These are phyloP conservation scores for Pseudogymnoascus sp. DNA, from an alignment of 2,329 filamentous ascomycete genomes.

Conservation along the genomic window DNA sequence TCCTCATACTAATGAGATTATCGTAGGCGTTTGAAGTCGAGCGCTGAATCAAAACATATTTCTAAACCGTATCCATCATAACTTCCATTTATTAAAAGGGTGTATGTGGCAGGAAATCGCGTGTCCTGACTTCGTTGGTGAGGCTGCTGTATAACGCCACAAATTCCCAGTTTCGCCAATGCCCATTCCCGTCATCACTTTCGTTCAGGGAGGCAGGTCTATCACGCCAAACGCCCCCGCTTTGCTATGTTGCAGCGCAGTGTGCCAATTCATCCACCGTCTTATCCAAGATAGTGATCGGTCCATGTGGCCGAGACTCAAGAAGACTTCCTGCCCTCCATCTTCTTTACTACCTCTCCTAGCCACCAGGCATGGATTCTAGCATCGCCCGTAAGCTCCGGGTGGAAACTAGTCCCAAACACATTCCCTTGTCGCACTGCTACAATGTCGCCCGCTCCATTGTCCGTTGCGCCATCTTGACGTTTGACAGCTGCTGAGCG, in stretches of 20 bases:
- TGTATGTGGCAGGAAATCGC: not conserved
- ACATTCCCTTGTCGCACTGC: constrained; percentile 87
- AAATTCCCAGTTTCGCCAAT: not conserved
- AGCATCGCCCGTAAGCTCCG: constrained; percentile 80
- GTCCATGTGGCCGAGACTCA: not conserved
- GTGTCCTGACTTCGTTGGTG: not conserved
- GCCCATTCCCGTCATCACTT: not conserved
- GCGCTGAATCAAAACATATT: constrained; percentile 2
- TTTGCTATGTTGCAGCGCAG: not conserved
- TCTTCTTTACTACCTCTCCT: constrained; percentile 51
- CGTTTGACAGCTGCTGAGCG: constrained; percentile 34
- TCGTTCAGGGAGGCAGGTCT: not conserved
- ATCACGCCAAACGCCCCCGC: not conserved
- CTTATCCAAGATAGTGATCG: too few relatives aligned
- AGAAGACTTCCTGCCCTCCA: constrained; percentile 13
- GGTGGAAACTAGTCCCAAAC: constrained; percentile 92
- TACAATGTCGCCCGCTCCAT: constrained; percentile 65
- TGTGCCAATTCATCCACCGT: not conserved
- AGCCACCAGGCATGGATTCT: constrained; percentile 95
- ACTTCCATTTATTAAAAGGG: not conserved
- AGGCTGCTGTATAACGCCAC: not conserved
- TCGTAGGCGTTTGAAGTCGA: not conserved
- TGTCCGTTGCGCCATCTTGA: constrained; percentile 33
- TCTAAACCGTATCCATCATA: not conserved
- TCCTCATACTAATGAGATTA: not conserved